A percentile compares a stretch with the other conserved stretches of the same genome.
Conservation (phyloP, 768 basidiomycete species). For the Holtermanniella nyarrowii region DNA sequence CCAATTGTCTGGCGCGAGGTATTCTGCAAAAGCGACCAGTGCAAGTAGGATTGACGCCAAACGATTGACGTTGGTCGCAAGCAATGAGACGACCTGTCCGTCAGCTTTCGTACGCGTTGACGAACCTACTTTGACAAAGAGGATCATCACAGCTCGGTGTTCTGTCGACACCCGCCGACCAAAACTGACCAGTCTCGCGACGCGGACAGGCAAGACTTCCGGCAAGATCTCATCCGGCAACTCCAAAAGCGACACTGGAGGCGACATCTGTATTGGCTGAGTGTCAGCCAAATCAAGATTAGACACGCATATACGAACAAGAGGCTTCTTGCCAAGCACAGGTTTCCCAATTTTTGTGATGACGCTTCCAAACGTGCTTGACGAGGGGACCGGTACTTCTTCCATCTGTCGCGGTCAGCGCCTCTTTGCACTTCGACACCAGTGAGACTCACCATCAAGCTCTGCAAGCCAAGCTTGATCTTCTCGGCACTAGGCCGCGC, state of each 20-base stretch:
- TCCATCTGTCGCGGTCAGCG: neutral
- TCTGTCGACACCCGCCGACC: too few relatives aligned
- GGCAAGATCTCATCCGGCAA: too few relatives aligned
- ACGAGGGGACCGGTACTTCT: neutral
- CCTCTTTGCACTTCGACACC: neutral
- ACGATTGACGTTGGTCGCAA: neutral
- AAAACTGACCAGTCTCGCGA: too few relatives aligned
- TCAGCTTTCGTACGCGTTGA: neutral
- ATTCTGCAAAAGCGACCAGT: neutral
- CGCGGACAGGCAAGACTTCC: too few relatives aligned
- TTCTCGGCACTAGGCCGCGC: slow-evolving; percentile 63
- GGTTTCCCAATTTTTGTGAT: too few relatives aligned
- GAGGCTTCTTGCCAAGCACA: too few relatives aligned
- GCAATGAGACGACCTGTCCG: neutral
- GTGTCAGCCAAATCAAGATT: too few relatives aligned
- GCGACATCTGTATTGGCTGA: too few relatives aligned
- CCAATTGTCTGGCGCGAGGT: neutral
- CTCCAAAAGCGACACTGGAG: too few relatives aligned
- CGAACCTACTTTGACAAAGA: neutral
- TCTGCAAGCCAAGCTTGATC: slow-evolving; percentile 57
- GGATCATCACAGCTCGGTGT: too few relatives aligned
- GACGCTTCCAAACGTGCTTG: too few relatives aligned
- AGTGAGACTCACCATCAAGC: slow-evolving; percentile 55
- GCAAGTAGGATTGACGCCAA: neutral
- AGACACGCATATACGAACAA: too few relatives aligned